phyloP scores from a whole-genome alignment of 257 asterid genomes.

The Marsdenia floribunda region DNA sequence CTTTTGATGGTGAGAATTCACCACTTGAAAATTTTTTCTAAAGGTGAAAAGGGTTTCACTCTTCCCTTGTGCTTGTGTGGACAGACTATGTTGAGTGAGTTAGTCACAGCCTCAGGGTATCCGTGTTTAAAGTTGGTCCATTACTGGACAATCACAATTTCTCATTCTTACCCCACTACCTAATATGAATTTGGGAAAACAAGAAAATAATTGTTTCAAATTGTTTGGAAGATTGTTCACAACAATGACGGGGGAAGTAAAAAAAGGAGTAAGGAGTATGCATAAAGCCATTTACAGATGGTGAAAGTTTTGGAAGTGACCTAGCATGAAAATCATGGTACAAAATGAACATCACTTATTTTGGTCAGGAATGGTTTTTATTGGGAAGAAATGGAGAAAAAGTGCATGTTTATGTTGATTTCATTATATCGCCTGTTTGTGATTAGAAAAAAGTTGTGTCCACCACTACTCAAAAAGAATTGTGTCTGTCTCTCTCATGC shows the following conservation, averaged over 20 bases:
- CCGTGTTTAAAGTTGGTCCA: neutral
- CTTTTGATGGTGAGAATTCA: neutral
- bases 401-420: neutral
- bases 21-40: neutral
- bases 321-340: neutral
- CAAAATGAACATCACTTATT: neutral
- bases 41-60: neutral
- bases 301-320: neutral
- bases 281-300: neutral
- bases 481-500: neutral
- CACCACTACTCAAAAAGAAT: neutral
- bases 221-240: neutral
- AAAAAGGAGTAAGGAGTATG: neutral
- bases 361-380: neutral
- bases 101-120: neutral
- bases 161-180: neutral
- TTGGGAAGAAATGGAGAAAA: neutral
- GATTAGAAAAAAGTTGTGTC: neutral
- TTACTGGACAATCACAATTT: neutral
- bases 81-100: neutral
- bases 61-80: neutral
- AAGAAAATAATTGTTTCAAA: neutral
- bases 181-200: neutral
- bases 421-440: neutral
- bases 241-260: neutral